Percentiles rank a stretch among this genome's conserved stretches.
Conservation (phyloP, 2,329 filamentous ascomycete genomes). For the Chaetomiaceae sp. region DNA sequence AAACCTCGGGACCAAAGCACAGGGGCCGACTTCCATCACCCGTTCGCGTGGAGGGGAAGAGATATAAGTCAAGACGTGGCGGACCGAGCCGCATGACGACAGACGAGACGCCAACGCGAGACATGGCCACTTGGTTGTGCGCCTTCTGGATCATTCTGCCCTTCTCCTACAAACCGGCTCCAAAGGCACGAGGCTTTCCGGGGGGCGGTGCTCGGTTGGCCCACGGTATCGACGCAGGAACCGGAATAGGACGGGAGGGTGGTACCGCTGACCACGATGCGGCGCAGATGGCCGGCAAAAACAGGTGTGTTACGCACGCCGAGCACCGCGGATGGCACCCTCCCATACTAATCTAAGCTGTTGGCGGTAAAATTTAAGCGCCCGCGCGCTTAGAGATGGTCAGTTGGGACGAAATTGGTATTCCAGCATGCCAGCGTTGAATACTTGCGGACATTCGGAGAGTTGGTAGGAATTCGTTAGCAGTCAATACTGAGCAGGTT, state of each 20-base stretch:
- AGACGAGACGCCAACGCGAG: not conserved
- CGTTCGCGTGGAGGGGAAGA: not conserved
- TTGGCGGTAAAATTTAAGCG: conserved; percentile 16
- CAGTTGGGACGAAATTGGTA: not conserved
- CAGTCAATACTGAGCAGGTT: not conserved
- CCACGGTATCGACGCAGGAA: conserved; percentile 6
- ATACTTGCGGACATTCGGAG: not conserved
- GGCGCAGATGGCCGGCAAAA: conserved; percentile 10
- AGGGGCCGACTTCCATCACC: not conserved
- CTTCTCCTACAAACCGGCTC: not conserved
- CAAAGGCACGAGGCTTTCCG: conserved; percentile 12
- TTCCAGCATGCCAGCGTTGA: not conserved
- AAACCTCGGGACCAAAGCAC: not conserved
- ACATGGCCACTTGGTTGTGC: not conserved
- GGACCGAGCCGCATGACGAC: conserved; percentile 15
- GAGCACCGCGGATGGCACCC: not conserved
- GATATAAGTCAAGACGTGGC: conserved; percentile 6
- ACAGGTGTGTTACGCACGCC: not conserved
- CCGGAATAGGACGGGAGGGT: conserved; percentile 17
- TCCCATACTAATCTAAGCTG: not conserved
- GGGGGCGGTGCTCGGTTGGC: conserved; percentile 12
- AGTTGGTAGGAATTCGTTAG: not conserved
- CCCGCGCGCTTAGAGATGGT: conserved; percentile 5
- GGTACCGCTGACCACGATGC: conserved; percentile 14
- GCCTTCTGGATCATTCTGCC: conserved; percentile 13